phyloP scores from a whole-genome alignment of 768 basidiomycete species.

The Panaeolus papilionaceus region DNA sequence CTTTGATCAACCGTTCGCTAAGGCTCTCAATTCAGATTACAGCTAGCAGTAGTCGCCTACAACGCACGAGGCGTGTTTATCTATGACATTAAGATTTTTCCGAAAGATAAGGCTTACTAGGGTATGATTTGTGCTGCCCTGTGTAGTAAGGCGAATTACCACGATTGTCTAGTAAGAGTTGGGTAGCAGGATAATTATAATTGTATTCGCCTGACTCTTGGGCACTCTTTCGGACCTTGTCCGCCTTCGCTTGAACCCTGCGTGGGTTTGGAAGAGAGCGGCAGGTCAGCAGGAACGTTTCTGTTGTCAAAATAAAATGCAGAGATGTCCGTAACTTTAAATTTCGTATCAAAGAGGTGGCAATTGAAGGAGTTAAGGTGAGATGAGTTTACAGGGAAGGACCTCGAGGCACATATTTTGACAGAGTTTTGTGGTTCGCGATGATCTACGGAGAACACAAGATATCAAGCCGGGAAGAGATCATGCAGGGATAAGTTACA shows the following conservation, averaged over 20 bases:
- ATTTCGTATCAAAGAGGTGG: not conserved
- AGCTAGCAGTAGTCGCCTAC: not conserved
- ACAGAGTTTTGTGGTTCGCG: not conserved
- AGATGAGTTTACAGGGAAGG: not conserved
- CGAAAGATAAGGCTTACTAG: not conserved
- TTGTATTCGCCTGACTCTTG: not conserved
- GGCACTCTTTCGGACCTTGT: not conserved
- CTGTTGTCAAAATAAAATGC: not conserved
- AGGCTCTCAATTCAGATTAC: not conserved
- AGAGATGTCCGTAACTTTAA: not conserved
- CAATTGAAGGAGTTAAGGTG: slow-evolving; percentile 3
- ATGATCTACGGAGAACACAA: not conserved
- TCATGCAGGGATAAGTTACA: not conserved
- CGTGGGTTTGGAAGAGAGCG: not conserved
- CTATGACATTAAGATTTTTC: not conserved
- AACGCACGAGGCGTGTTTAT: slow-evolving; percentile 5
- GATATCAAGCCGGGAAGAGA: not conserved
- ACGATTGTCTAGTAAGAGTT: not conserved
- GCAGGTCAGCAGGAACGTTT: not conserved
- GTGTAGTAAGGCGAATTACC: not conserved
- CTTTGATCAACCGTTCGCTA: slow-evolving; percentile 12
- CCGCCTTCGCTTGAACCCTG: slow-evolving; percentile 11
- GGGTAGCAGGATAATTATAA: not conserved
- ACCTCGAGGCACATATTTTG: not conserved
- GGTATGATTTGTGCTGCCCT: not conserved